Conservation (phyloP, 805 yeast genomes). For the Blastobotrys peoriensis region DNA sequence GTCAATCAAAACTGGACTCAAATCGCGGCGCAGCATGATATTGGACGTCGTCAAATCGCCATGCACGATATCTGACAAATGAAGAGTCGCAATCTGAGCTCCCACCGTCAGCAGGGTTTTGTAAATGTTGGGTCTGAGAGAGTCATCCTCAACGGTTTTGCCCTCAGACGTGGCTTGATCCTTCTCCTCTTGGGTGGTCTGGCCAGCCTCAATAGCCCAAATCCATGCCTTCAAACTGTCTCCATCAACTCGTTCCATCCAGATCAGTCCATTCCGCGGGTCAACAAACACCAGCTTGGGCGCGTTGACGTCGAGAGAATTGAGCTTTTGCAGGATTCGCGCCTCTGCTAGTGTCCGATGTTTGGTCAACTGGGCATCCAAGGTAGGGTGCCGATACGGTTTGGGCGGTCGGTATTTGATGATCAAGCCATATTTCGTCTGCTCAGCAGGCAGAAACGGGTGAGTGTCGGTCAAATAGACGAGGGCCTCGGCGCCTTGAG, state of each 20-base stretch:
- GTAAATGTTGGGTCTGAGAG: too few relatives aligned
- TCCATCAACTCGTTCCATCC: slow-evolving; percentile 80
- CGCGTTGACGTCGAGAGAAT: slow-evolving; percentile 42
- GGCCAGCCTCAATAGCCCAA: slow-evolving; percentile 24
- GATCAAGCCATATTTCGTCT: slow-evolving; percentile 39
- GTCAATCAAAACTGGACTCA: slow-evolving; percentile 65
- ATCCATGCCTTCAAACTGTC: slow-evolving; percentile 30
- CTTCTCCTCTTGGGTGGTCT: slow-evolving; percentile 14
- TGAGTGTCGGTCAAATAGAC: slow-evolving; percentile 59
- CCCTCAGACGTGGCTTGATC: background rate
- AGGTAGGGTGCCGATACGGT: slow-evolving; percentile 78
- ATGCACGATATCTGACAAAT: slow-evolving; percentile 72
- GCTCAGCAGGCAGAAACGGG: slow-evolving; percentile 45
- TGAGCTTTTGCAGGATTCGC: slow-evolving; percentile 58
- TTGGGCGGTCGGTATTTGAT: slow-evolving; percentile 85
- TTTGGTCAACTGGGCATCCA: slow-evolving; percentile 71
- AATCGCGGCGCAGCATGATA: slow-evolving; percentile 44
- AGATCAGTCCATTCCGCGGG: slow-evolving; percentile 67
- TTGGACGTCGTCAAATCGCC: slow-evolving; percentile 95
- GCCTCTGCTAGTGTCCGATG: slow-evolving; percentile 82
- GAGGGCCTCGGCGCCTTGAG: slow-evolving; percentile 91
- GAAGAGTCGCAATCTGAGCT: slow-evolving; percentile 59
- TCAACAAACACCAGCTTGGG: slow-evolving; percentile 78
- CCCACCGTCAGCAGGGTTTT: slow-evolving; percentile 48
- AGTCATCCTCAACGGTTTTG: slow-evolving; percentile 1